Evolutionary conservation across 768 basidiomycete genomes (phyloP).

Genomic region (Russula foetens): DNA sequence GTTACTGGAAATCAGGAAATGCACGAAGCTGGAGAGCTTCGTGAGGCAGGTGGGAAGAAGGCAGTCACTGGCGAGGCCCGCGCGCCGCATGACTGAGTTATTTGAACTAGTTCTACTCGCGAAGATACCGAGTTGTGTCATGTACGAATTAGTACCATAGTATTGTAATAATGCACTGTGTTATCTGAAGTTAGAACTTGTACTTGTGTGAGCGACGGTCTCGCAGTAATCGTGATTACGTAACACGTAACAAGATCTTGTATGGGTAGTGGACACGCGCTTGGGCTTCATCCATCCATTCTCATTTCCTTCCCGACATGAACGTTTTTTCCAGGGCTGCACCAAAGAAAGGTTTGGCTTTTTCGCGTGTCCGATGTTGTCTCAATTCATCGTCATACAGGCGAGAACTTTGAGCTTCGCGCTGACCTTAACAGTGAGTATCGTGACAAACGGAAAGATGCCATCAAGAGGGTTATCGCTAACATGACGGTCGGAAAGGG

Average conservation of each 20-base stretch:
- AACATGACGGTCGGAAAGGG: slow-evolving; percentile 99
- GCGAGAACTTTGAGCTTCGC: slow-evolving; percentile 96
- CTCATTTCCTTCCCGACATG: slow-evolving; percentile 5
- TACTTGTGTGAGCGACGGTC: no score
- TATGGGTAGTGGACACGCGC: background rate
- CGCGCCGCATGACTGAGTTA: slow-evolving; percentile 33
- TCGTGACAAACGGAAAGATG: slow-evolving; percentile 92
- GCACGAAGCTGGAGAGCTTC: slow-evolving; percentile 49
- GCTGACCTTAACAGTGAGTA: slow-evolving; percentile 97
- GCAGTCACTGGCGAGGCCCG: slow-evolving; percentile 35
- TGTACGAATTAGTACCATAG: no score
- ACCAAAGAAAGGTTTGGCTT: slow-evolving; percentile 22
- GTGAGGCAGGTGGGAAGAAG: slow-evolving; percentile 44
- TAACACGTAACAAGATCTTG: slow-evolving; percentile 1
- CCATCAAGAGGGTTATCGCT: slow-evolving; percentile 95
- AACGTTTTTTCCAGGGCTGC: slow-evolving; percentile 21
- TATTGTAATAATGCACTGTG: no score
- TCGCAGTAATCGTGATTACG: background rate
- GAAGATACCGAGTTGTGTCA: background rate
- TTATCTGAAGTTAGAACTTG: no score
- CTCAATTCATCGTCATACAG: slow-evolving; percentile 29
- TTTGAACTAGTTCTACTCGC: background rate
- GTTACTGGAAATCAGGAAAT: slow-evolving; percentile 37
- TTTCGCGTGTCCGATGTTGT: no score
- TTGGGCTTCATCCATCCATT: background rate